Percentiles rank a stretch among this genome's conserved stretches.
Evolutionary conservation across 345 rosid genomes (phyloP).

Genomic region (Streptanthus diversifolius): DNA sequence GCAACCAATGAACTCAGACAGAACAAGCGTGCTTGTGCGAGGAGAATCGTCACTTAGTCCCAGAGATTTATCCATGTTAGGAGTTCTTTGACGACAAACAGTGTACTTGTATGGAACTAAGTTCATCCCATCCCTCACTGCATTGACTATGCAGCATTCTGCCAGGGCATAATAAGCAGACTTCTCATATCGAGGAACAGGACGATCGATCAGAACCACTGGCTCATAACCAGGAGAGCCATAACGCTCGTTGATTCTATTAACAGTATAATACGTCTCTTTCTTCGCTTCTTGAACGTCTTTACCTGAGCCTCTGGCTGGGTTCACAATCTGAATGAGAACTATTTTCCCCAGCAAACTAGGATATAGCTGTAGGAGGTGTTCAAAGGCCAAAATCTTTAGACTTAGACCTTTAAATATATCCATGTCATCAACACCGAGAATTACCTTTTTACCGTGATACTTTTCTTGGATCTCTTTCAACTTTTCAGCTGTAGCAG

Average conservation of each 20-base stretch:
- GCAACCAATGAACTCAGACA: constrained; percentile 53
- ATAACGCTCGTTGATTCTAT: constrained; percentile 41
- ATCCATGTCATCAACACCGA: constrained; percentile 53
- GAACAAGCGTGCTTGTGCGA: constrained; percentile 44
- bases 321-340: constrained; percentile 46
- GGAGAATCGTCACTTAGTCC: constrained; percentile 36
- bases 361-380: constrained; percentile 41
- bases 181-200: constrained; percentile 44
- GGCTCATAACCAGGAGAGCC: constrained; percentile 45
- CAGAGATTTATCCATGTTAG: constrained; percentile 31
- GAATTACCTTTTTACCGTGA: constrained; percentile 35
- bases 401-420: constrained; percentile 52
- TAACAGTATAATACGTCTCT: constrained; percentile 39
- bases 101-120: constrained; percentile 50
- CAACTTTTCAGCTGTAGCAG: constrained; percentile 38
- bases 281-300: constrained; percentile 44
- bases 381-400: constrained; percentile 44
- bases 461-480: constrained; percentile 45
- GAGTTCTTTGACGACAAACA: constrained; percentile 46
- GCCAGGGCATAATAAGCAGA: constrained; percentile 53
- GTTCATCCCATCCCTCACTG: constrained; percentile 55
- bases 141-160: constrained; percentile 50
- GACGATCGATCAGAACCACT: constrained; percentile 46
- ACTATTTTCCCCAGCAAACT: constrained; percentile 37
- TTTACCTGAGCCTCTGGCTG: constrained; percentile 50